Base-by-base conservation (phyloP, 163 green algal genomes). In the Trebouxiophyceae sp. region DNA sequence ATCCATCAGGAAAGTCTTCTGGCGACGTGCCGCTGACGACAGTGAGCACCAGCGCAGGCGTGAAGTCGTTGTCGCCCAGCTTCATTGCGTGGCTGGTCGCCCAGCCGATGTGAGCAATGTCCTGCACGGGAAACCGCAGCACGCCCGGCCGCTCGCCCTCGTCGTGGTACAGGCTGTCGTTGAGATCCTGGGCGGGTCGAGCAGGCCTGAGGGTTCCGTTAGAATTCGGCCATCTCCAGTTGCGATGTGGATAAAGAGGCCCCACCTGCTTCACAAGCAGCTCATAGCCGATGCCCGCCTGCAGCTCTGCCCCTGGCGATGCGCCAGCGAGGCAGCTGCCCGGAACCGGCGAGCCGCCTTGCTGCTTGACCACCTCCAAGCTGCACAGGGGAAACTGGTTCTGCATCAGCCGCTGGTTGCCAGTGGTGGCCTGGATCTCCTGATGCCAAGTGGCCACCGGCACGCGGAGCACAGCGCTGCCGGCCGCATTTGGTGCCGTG, bases 41-140 rank as follows among this genome's bases (percentile, higher is more conserved):
- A n/a, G n/a, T n/a, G 24, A 69, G 24, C 27, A 69, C 33, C 26
- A 69, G 24, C 16, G 63, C 63, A 44, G 63, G 63, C 4, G 22
- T 45, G 54, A 63, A 63, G 63, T 69, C 63, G 33, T 55, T 57
- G 63, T 47, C 45, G 26, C 63, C 63, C 16, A 69, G 54, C 7
- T 45, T 30, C 20, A 69, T 33, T 26, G 33, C 63, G n/a, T 69
- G 55, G 7, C 54, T 63, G 4, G 63, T 69, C 24, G 33, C 33
- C 63, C 63, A 69, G 4, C 63, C 63, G 20, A 69, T 8, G 2
- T 26, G 54, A 16, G 57, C 33, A 27, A 69, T 63, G 33, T 63
- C 34, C 26, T 57, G 54, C 33, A 69, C 30, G 12, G 16, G 31
- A 24, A 69, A 22, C 12, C 8, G 16, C 47, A 30, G 47, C 47